phyloP scores from a whole-genome alignment of 352 stramenopile species.

The Thalassiosira exigua region DNA sequence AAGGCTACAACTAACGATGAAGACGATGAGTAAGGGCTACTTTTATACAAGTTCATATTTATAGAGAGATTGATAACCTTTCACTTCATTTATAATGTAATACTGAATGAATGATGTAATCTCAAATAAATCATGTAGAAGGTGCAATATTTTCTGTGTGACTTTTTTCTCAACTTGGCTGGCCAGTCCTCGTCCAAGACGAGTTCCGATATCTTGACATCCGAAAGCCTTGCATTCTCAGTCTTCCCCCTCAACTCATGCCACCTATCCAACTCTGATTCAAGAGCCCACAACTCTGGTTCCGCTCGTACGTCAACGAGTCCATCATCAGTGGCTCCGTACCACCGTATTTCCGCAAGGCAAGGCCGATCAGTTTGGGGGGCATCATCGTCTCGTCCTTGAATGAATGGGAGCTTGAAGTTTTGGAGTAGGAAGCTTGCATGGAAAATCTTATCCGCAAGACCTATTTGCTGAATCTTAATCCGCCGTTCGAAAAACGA shows the following conservation, averaged over 20 bases:
- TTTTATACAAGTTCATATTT: slow-evolving; percentile 1
- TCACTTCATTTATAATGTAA: too few species aligned
- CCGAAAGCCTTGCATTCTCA: slow-evolving; percentile 2
- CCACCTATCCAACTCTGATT: slow-evolving; percentile 14
- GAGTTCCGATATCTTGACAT: slow-evolving; percentile 27
- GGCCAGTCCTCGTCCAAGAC: slow-evolving; percentile 35
- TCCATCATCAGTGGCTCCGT: slow-evolving; percentile 27
- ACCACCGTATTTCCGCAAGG: slow-evolving; percentile 39
- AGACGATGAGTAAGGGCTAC: not conserved
- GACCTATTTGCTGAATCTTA: slow-evolving; percentile 23
- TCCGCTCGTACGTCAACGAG: slow-evolving; percentile 17
- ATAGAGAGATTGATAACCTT: too few species aligned
- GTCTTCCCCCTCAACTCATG: not conserved
- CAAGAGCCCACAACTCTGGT: slow-evolving; percentile 21
- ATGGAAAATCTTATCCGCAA: slow-evolving; percentile 28
- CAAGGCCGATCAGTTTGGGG: slow-evolving; percentile 6
- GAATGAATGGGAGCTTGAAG: slow-evolving; percentile 38
- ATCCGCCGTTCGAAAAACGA: slow-evolving; percentile 25
- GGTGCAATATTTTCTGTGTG: slow-evolving; percentile 4
- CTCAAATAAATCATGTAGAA: not conserved
- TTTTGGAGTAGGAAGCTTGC: slow-evolving; percentile 31
- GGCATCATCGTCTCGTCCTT: slow-evolving; percentile 9
- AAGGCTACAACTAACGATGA: not conserved
- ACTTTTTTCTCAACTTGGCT: slow-evolving; percentile 9
- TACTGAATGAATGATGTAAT: too few species aligned